phyloP scores from a whole-genome alignment of 805 yeast genomes.

The Pichia cabralensis region DNA sequence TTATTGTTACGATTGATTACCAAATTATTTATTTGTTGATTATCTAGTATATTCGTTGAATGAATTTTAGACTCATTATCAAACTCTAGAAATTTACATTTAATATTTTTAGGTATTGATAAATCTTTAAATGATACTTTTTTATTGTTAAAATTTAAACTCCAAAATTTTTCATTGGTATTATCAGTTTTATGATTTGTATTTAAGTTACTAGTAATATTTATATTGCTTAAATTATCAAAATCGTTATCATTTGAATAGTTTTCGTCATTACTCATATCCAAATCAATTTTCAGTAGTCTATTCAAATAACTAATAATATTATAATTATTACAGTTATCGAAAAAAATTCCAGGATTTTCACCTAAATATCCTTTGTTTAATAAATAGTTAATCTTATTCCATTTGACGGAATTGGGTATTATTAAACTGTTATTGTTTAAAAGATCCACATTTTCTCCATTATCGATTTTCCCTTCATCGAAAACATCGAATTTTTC shows the following conservation, averaged over 20 bases:
- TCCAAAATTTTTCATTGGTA: no score
- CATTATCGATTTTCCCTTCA: no score
- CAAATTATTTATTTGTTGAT: no score
- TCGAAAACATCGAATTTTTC: no score
- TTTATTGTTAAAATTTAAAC: no score
- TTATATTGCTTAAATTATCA: background rate
- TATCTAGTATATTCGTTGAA: no score
- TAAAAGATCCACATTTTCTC: no score
- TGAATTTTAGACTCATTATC: no score
- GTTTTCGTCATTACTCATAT: background rate
- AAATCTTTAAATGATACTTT: slow-evolving; percentile 2
- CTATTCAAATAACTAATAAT: slow-evolving; percentile 5
- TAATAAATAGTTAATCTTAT: slow-evolving; percentile 2
- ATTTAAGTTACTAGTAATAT: background rate
- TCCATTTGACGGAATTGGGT: slow-evolving; percentile 6
- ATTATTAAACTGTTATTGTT: background rate
- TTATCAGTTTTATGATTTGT: no score
- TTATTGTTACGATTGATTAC: no score
- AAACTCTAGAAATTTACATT: no score
- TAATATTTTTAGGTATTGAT: slow-evolving; percentile 1
- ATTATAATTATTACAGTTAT: background rate
- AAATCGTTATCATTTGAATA: background rate
- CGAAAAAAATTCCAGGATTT: slow-evolving; percentile 5
- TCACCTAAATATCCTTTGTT: slow-evolving; percentile 5
- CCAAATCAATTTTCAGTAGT: background rate